These are phyloP conservation scores for Scheffersomyces stipitis DNA, from an alignment of 805 yeast species.

Conservation along the genomic window DNA sequence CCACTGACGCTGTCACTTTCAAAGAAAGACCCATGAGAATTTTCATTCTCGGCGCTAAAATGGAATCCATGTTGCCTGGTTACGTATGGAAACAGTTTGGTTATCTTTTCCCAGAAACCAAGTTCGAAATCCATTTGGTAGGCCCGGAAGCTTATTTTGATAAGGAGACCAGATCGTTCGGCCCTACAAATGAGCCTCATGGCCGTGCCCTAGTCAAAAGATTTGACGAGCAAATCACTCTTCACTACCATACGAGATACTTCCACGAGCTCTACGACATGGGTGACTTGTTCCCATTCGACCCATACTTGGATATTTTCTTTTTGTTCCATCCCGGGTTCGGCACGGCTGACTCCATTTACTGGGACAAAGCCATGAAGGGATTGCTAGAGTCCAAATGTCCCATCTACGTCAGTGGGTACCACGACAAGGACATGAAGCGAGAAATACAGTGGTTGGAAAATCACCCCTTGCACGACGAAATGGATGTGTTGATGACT, in stretches of 20 bases:
- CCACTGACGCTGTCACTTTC: conserved; percentile 50
- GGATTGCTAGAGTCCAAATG: conserved; percentile 92
- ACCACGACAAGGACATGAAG: conserved; percentile 68
- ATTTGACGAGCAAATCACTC: conserved; percentile 68
- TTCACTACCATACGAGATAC: conserved; percentile 84
- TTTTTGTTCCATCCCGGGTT: conserved; percentile 96
- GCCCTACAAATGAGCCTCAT: conserved; percentile 47
- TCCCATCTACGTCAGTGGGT: conserved; percentile 87
- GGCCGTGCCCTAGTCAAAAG: conserved; percentile 70
- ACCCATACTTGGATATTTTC: conserved; percentile 91
- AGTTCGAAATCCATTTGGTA: conserved; percentile 84
- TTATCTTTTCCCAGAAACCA: conserved; percentile 77
- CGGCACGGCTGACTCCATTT: conserved; percentile 75
- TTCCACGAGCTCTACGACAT: conserved; percentile 89
- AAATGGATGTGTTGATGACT: conserved; percentile 78
- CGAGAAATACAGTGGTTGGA: conserved; percentile 75
- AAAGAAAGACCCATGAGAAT: conserved; percentile 88
- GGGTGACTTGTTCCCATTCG: conserved; percentile 96
- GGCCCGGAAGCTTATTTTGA: conserved; percentile 92
- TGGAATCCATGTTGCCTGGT: conserved; percentile 90
- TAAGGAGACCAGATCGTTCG: conserved; percentile 60
- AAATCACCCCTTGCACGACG: conserved; percentile 58
- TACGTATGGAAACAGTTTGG: conserved; percentile 95
- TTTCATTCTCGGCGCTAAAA: conserved; percentile 86
- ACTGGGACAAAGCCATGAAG: conserved; percentile 83